phyloP scores from a whole-genome alignment of 768 basidiomycete species.

The Boletus coccyginus region DNA sequence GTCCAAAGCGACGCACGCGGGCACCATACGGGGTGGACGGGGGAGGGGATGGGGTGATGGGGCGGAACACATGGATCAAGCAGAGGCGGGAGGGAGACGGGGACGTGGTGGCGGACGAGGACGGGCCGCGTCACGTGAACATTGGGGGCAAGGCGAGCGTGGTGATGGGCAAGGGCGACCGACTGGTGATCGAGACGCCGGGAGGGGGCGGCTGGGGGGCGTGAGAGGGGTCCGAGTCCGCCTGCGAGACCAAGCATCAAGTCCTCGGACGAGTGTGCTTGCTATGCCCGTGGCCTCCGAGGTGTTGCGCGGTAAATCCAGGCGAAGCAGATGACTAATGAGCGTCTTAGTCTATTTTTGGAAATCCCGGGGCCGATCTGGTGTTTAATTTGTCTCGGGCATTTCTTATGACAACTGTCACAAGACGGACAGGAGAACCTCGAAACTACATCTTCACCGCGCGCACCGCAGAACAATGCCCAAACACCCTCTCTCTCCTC shows the following conservation, averaged over 20 bases:
- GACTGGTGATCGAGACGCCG: constrained; percentile 79
- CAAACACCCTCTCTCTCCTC: background rate
- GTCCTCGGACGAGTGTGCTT: too few relatives aligned
- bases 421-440: background rate
- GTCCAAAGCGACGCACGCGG: constrained; percentile 67
- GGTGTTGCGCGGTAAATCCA: background rate
- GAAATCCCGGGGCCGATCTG: too few relatives aligned
- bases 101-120: constrained; percentile 47
- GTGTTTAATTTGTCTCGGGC: too few relatives aligned
- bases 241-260: too few relatives aligned
- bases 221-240: background rate
- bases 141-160: constrained; percentile 88
- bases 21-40: constrained; percentile 87
- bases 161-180: constrained; percentile 86
- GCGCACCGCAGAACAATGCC: too few relatives aligned
- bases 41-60: constrained; percentile 66
- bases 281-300: too few relatives aligned
- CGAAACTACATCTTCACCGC: too few relatives aligned
- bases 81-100: constrained; percentile 62
- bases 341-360: too few relatives aligned
- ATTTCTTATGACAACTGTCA: background rate
- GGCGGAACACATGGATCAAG: constrained; percentile 89
- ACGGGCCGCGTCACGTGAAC: constrained; percentile 62
- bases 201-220: constrained; percentile 88
- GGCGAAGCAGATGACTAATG: background rate